These are phyloP conservation scores for Coemansia brasiliensis DNA, from an alignment of 192 early-diverging fungal genomes.

Conservation along the genomic window DNA sequence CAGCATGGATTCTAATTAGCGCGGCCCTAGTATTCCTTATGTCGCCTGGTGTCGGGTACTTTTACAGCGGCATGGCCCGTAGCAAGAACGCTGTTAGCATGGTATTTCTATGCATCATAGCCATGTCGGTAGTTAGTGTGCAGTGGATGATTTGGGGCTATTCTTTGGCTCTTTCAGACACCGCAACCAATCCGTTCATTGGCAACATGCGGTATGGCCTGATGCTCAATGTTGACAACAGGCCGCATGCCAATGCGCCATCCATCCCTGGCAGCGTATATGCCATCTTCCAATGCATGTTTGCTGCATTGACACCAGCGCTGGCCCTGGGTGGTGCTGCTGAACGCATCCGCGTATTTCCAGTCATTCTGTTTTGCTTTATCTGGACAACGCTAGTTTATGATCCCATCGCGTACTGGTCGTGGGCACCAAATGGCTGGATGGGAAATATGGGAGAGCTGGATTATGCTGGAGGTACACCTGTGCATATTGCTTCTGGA, in stretches of 20 bases:
- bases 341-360: conserved; percentile 83
- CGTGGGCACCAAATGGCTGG: conserved; percentile 89
- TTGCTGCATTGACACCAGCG: conserved; percentile 88
- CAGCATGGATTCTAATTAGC: conserved; percentile 67
- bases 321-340: conserved; percentile 88
- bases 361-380: conserved; percentile 87
- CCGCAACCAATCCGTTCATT: conserved; percentile 66
- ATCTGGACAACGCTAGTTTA: conserved; percentile 94
- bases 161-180: conserved; percentile 80
- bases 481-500: conserved; percentile 91
- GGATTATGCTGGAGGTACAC: conserved; percentile 97
- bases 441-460: conserved; percentile 75
- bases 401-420: conserved; percentile 94
- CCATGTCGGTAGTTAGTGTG: conserved; percentile 82
- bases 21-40: conserved; percentile 90
- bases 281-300: conserved; percentile 87
- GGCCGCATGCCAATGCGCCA: conserved; percentile 56
- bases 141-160: conserved; percentile 94
- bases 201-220: conserved; percentile 81
- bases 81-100: conserved; percentile 91
- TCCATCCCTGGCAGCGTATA: conserved; percentile 77
- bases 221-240: conserved; percentile 61
- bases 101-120: conserved; percentile 79
- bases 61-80: conserved; percentile 93
- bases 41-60: conserved; percentile 92